Evolutionary conservation across 495 filamentous ascomycete species (phyloP), one percentile per base, ranked within the genome.

Genomic region (Amorphotheca resinae): DNA sequence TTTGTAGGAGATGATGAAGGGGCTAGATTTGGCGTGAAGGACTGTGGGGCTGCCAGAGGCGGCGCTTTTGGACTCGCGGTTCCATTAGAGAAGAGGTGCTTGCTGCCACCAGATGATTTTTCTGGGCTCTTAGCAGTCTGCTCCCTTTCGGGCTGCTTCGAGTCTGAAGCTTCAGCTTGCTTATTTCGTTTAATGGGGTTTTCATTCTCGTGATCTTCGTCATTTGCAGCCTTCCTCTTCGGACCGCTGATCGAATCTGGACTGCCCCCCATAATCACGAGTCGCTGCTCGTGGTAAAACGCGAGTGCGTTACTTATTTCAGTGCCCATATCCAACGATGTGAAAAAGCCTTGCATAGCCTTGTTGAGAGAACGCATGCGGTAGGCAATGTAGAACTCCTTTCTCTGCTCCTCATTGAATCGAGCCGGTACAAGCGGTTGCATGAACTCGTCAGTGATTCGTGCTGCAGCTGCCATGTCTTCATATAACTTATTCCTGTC

Each of bases 331-430:
- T 15, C 23, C 11, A 45, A 22, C 7, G 21, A 30, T 2, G 37
- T 22, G 6, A 55, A 38, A 22, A 41, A 44, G 8, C 37, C 35
- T 32, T 49, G 18, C 30, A 57, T 41, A 11, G 50, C 54, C 14
- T 41, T 45, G 25, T 60, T 51, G 8, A 60, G 32, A 3, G n/a
- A 38, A 21, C 39, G 50, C 22, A 59, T 35, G 20, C 52, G 55
- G 43, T 40, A 57, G 11, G 42, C 49, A 9, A 44, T 45, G 15
- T 44, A 44, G 23, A 50, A 47, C 15, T 53, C 41, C 26, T 41
- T 35, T 15, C 33, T 45, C 32, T 52, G 45, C 9, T 40, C 35
- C 8, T 39, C 38, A 16, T 12, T 51, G 18, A 54, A 51, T 18
- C 44, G 14, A 31, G 35, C 22, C 17, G 58, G 55, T 30, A 44